Evolutionary conservation across 768 basidiomycete species (phyloP), one percentile per base, ranked within the genome.

Genomic region (Suillus placidus): DNA sequence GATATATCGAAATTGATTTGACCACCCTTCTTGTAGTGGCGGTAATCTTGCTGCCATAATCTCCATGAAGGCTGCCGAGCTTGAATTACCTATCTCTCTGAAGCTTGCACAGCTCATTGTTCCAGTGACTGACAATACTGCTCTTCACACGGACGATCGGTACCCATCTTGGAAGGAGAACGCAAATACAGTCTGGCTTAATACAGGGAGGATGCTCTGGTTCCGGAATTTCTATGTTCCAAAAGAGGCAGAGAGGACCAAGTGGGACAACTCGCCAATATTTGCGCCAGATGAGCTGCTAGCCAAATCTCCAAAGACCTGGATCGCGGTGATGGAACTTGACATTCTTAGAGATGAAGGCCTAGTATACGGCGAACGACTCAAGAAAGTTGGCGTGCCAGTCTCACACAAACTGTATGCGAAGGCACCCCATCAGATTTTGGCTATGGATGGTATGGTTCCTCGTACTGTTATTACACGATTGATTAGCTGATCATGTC

Each of bases 101-200:
- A 68, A 83, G 4, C 86, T 89, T 76, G 88, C 88, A 69, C 80
- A 91, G 8, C 82, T 92, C 61, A 82, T 91, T 51, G 91, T 92
- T 5, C 91, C 91, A 0, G 90, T 92, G 34, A 87, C 84, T 3
- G 89, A 93, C 72, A 92, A 92, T 80, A 92, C 91, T 18, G 86
- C 87, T 8, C 71, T 71, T 79, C 80, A 67, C 65, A 78, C 70
- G 54, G 81, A 69, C 3, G 66, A 69, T 18, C 74, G 73, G 6
- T 80, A 85, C 68, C 73, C 72, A 20, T 84, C 83, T 6, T 92
- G 91, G 90, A 77, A 76, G 18, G 82, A 85, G 66, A 91, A 90
- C 70, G 78, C 79, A 18, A 77, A 87, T 63, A 84, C 89, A 6
- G 84, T 88, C 1, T 88, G 88, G 82, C 83, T 93, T 32, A 74